Evolutionary conservation across 2,329 filamentous ascomycete species (phyloP).

Genomic region (Alternaria incomplexa): DNA sequence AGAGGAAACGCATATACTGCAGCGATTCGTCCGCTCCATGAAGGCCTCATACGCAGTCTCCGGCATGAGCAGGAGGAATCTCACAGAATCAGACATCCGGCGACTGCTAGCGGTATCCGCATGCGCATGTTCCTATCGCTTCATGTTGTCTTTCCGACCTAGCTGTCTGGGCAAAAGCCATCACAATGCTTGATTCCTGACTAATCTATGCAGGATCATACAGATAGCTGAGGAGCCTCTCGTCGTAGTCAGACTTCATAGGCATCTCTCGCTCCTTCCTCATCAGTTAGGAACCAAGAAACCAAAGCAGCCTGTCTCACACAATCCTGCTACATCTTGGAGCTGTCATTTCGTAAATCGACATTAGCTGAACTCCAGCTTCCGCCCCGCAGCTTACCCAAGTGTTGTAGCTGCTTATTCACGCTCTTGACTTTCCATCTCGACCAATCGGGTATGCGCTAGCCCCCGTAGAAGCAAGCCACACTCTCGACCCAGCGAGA

Average conservation of each 20-base stretch:
- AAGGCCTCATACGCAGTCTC: neutral
- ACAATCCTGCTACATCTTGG: neutral
- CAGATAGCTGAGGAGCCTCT: neutral
- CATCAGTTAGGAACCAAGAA: neutral
- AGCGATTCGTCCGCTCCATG: neutral
- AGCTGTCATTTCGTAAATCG: neutral
- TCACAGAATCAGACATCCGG: neutral
- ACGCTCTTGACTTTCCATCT: neutral
- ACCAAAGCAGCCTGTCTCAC: neutral
- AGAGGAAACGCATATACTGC: neutral
- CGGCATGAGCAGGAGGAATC: neutral
- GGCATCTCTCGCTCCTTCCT: neutral
- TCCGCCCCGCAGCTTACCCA: conserved; percentile 6
- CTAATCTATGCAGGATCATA: neutral
- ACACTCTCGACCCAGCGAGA: neutral
- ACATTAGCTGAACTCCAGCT: neutral
- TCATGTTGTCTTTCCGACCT: neutral
- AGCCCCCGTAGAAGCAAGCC: conserved; percentile 4
- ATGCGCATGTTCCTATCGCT: neutral
- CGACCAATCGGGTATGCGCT: conserved; percentile 5
- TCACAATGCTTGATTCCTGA: neutral
- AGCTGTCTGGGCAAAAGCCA: neutral
- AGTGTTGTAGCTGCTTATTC: conserved; percentile 10
- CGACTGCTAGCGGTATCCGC: neutral
- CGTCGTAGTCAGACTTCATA: neutral